A percentile compares a stretch with the other conserved stretches of the same genome.
These are phyloP conservation scores for Caryopteris hybrid DNA, from an alignment of 305 asterid genomes.

Conservation along the genomic window DNA sequence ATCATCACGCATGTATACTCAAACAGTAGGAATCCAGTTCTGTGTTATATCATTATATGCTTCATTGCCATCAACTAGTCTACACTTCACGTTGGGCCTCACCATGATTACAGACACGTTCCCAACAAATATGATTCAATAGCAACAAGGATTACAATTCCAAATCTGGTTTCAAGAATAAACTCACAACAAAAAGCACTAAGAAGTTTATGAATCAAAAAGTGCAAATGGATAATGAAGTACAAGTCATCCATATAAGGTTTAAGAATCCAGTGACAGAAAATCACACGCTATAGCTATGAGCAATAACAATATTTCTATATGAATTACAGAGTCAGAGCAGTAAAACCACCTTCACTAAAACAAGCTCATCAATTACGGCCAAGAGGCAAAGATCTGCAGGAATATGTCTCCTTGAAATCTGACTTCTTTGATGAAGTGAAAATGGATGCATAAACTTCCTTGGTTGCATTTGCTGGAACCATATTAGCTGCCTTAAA, in stretches of 20 bases:
- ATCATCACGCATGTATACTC: too few relatives aligned
- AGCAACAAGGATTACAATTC: background rate
- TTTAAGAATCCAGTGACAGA: background rate
- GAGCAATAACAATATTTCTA: conserved; percentile 6
- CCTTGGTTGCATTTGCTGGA: conserved; percentile 68
- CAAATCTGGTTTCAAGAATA: background rate
- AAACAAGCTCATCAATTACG: conserved; percentile 51
- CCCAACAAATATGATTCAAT: background rate
- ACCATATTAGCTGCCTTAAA: conserved; percentile 54
- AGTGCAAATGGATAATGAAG: background rate
- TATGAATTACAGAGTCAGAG: conserved; percentile 20
- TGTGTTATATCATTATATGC: too few relatives aligned
- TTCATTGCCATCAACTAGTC: too few relatives aligned
- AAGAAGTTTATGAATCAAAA: background rate
- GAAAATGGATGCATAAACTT: conserved; percentile 75
- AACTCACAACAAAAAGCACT: background rate
- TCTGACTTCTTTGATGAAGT: conserved; percentile 78
- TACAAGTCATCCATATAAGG: background rate
- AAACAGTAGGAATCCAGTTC: too few relatives aligned
- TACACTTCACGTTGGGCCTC: too few relatives aligned
- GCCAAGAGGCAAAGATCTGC: conserved; percentile 96
- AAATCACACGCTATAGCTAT: background rate
- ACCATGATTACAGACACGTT: background rate
- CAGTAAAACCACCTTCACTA: conserved; percentile 10
- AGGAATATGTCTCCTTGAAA: conserved; percentile 79